phyloP scores from a whole-genome alignment of 768 basidiomycete genomes.

The Ramaria rubella region DNA sequence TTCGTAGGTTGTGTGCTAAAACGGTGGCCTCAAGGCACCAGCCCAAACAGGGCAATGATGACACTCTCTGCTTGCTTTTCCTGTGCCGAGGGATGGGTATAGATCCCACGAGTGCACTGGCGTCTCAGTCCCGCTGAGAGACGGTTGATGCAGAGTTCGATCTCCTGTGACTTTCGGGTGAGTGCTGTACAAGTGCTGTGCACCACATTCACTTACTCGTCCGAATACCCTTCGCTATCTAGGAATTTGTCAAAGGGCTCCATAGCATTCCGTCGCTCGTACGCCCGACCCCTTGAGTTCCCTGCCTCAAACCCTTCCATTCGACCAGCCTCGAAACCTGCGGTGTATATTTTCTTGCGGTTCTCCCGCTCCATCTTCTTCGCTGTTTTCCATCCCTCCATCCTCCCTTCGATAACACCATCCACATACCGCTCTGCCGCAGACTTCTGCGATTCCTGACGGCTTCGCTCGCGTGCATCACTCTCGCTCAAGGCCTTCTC shows the following conservation, averaged over 20 bases:
- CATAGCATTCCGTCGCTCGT: conserved; percentile 48
- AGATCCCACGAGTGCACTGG: too few species aligned
- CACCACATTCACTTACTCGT: background rate
- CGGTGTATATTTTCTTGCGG: conserved; percentile 19
- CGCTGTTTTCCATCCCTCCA: conserved; percentile 34
- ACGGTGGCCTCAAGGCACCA: too few species aligned
- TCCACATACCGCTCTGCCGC: conserved; percentile 20
- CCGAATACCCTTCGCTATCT: conserved; percentile 13
- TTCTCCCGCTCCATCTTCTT: conserved; percentile 32
- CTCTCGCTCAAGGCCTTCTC: conserved; percentile 18
- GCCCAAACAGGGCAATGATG: too few species aligned
- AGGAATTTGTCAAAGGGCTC: conserved; percentile 55
- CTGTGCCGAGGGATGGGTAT: too few species aligned
- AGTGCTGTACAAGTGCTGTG: background rate
- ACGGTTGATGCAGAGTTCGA: background rate
- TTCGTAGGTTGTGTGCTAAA: too few species aligned
- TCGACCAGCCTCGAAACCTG: conserved; percentile 16
- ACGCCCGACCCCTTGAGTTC: conserved; percentile 33
- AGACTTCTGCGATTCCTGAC: conserved; percentile 5
- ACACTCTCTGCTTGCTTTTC: too few species aligned
- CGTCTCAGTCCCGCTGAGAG: too few species aligned
- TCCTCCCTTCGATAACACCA: conserved; percentile 41
- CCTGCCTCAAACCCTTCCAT: conserved; percentile 32
- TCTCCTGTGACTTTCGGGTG: background rate
- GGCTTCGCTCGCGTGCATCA: conserved; percentile 18